phyloP scores from a whole-genome alignment of 2,329 filamentous ascomycete genomes.

The Didymella keratinophila region DNA sequence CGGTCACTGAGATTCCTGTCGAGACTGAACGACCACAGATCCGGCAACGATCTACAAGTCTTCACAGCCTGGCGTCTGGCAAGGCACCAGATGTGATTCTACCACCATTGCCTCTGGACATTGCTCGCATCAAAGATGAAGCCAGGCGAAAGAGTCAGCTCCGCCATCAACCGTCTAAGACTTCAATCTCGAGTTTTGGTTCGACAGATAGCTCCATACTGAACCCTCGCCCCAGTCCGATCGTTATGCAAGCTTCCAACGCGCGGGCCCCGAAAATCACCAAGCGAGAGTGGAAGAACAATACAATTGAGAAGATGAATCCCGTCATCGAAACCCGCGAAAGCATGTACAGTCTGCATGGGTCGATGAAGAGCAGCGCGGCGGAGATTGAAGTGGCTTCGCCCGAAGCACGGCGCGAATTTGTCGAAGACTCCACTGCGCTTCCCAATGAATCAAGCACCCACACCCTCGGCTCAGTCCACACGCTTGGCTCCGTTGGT shows the following conservation, averaged over 20 bases:
- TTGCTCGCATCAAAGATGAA: slow-evolving; percentile 38
- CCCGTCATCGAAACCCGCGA: slow-evolving; percentile 33
- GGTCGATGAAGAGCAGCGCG: slow-evolving; percentile 29
- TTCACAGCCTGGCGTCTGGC: slow-evolving; percentile 41
- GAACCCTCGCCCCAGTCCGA: slow-evolving; percentile 48
- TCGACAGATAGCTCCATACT: slow-evolving; percentile 54
- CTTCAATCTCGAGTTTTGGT: slow-evolving; percentile 52
- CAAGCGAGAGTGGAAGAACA: slow-evolving; percentile 48
- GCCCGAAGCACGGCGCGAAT: slow-evolving; percentile 11
- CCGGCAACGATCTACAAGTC: slow-evolving; percentile 38
- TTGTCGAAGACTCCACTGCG: slow-evolving; percentile 4
- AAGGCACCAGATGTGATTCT: slow-evolving; percentile 53
- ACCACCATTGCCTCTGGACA: slow-evolving; percentile 53
- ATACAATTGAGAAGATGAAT: slow-evolving; percentile 43
- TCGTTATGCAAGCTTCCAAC: slow-evolving; percentile 35
- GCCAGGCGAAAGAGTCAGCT: slow-evolving; percentile 34
- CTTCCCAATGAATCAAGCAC: slow-evolving; percentile 25
- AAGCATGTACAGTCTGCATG: slow-evolving; percentile 21
- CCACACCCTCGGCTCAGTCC: slow-evolving; percentile 26
- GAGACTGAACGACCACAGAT: slow-evolving; percentile 29
- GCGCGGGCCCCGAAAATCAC: slow-evolving; percentile 46
- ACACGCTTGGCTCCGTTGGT: slow-evolving; percentile 14
- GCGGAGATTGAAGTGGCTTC: slow-evolving; percentile 20
- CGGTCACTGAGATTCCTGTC: slow-evolving; percentile 33
- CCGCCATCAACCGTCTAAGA: slow-evolving; percentile 45